Conservation (phyloP, 208 protist genomes). For the Trypanosoma theileri region DNA sequence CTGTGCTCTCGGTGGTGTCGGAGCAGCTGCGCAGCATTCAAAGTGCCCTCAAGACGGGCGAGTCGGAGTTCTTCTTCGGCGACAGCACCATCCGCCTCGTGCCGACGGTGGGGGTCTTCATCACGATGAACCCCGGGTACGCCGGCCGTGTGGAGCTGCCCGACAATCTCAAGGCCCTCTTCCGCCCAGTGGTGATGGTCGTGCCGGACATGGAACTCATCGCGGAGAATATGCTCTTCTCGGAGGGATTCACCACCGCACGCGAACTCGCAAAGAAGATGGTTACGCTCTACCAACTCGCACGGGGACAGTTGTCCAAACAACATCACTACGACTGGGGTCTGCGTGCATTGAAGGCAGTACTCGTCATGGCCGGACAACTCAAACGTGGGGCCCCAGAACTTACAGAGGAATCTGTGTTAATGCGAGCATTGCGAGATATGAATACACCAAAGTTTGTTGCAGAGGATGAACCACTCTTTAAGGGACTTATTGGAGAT, state of each 20-base stretch:
- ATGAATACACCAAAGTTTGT: conserved; percentile 99
- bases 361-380: conserved; percentile 98
- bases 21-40: conserved; percentile 98
- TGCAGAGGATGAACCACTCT: conserved; percentile 98
- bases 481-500: conserved; percentile 97
- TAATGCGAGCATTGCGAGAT: conserved; percentile 99
- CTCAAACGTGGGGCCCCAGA: conserved; percentile 96
- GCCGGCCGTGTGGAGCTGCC: conserved; percentile 98
- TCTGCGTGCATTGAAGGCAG: conserved; percentile 98
- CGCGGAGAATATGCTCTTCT: conserved; percentile 99
- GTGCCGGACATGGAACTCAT: conserved; percentile 98
- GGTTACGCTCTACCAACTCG: conserved; percentile 98
- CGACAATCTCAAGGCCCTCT: conserved; percentile 99
- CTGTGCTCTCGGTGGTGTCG: conserved; percentile 98
- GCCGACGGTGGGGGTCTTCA: conserved; percentile 96
- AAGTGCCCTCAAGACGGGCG: conserved; percentile 82
- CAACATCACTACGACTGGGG: conserved; percentile 99
- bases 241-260: conserved; percentile 96
- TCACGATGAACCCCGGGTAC: conserved; percentile 99
- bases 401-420: conserved; percentile 95
- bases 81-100: conserved; percentile 89
- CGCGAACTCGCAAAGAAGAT: conserved; percentile 98
- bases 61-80: conserved; percentile 93
- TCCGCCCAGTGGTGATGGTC: conserved; percentile 99
- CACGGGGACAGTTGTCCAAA: conserved; percentile 97